These are phyloP conservation scores for Cystobasidiaceae sp. DNA, from an alignment of 1,284 basidiomycete species.

Conservation along the genomic window DNA sequence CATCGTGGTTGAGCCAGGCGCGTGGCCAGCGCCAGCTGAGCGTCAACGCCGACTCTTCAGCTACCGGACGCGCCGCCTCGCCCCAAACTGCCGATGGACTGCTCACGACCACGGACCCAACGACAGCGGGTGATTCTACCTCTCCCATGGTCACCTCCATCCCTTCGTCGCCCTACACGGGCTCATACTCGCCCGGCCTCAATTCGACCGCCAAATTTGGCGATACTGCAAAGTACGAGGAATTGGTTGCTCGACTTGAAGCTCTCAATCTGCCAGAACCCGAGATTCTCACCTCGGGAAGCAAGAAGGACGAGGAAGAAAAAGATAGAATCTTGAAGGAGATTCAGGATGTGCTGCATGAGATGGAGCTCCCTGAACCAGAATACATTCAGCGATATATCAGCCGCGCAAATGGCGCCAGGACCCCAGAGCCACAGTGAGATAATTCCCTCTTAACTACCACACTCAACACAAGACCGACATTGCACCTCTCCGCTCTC, in stretches of 20 bases:
- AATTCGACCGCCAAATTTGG: slow-evolving; percentile 16
- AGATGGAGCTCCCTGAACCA: slow-evolving; percentile 41
- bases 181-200: slow-evolving; percentile 3
- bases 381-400: slow-evolving; percentile 42
- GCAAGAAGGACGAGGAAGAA: slow-evolving; percentile 14
- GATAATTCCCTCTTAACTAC: slow-evolving; percentile 6
- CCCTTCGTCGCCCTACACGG: slow-evolving; percentile 23
- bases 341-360: slow-evolving; percentile 38
- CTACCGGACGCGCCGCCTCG: not conserved
- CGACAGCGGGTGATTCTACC: not conserved
- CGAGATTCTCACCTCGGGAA: slow-evolving; percentile 7
- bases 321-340: slow-evolving; percentile 31
- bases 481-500: too few relatives aligned
- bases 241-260: slow-evolving; percentile 2
- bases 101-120: not conserved
- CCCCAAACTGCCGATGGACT: slow-evolving; percentile 19
- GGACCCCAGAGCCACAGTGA: slow-evolving; percentile 42
- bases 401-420: slow-evolving; percentile 40
- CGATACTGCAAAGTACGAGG: slow-evolving; percentile 23
- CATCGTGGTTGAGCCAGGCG: slow-evolving; percentile 35
- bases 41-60: slow-evolving; percentile 14
- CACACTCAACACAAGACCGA: too few relatives aligned
- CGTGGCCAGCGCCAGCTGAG: slow-evolving; percentile 10
- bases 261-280: slow-evolving; percentile 27
- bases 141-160: slow-evolving; percentile 18